Base-by-base conservation (phyloP, 495 filamentous ascomycete genomes). In the Hypoxylon trugodes region DNA sequence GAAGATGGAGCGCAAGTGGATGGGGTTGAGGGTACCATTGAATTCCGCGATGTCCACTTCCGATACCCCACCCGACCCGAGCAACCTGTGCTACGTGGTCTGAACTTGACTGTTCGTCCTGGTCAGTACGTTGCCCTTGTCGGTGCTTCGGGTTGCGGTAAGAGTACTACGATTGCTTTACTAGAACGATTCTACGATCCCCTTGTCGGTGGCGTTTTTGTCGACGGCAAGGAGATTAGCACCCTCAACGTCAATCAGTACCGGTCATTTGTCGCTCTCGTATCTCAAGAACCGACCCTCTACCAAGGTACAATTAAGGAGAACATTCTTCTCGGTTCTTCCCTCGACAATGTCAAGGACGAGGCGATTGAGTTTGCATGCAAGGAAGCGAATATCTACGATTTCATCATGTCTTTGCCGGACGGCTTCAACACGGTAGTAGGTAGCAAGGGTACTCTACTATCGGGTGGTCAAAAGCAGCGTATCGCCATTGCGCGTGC, bases 321-420 rank as follows among this genome's bases (percentile, higher is more conserved):
- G 40, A 96, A 96, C 66, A 86, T 96, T 54, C 71, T 95, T 4
- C 79, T 96, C 4, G 90, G 90, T 16, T 80, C 81, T 8, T 83
- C 85, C 47, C 74, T 76, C 3, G 83, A 87, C 6, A 82, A 89
- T 41, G 82, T 90, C 13, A 72, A 84, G 0, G 91, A 96, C 36
- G 88, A 86, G 32, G 80, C 81, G 4, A 81, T 96, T 26, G 79
- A 88, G 45, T 82, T 88, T 62, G 91, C 90, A 10, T 95, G 91
- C 79, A 88, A 87, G 57, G 89, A 93, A 69, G 92, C 92, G 36
- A 96, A 96, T 66, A 96, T 96, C 66, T 92, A 93, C 72, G 91
- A 95, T 66, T 96, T 96, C 74, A 93, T 96, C 73, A 82, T 72
- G 18, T 73, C 70, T n/a, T 56, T 71, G 58, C 61, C 73, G 7